Percentiles rank a stretch among this genome's conserved stretches.
These are phyloP conservation scores for Opeltia flavorubescens DNA, from an alignment of 495 filamentous ascomycete species.

Conservation along the genomic window DNA sequence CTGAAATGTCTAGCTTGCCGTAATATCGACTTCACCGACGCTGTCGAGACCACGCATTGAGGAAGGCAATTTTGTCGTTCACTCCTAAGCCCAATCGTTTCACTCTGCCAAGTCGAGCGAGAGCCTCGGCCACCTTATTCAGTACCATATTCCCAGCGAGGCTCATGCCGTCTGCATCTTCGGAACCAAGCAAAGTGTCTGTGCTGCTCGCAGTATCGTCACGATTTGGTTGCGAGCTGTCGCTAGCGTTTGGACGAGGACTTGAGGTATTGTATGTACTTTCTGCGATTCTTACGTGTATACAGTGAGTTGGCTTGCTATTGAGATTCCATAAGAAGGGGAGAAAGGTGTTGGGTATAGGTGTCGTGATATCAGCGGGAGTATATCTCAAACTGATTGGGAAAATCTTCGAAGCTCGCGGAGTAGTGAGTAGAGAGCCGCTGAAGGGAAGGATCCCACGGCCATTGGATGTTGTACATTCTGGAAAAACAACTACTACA, in stretches of 20 bases:
- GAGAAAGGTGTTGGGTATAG: constrained; percentile 55
- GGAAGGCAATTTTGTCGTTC: constrained; percentile 69
- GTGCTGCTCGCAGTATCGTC: constrained; percentile 22
- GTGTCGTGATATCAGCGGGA: constrained; percentile 78
- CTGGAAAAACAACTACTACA: constrained; percentile 74
- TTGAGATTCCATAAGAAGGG: constrained; percentile 74
- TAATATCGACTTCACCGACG: constrained; percentile 10
- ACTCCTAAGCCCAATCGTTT: constrained; percentile 78
- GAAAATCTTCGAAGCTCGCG: constrained; percentile 58
- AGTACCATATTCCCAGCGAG: constrained; percentile 46
- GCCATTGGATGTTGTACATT: constrained; percentile 88
- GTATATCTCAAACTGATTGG: constrained; percentile 82
- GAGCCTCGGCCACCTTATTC: constrained; percentile 64
- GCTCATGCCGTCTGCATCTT: constrained; percentile 27
- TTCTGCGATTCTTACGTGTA: constrained; percentile 79
- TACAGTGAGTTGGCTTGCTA: constrained; percentile 73
- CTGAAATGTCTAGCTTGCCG: too few relatives aligned
- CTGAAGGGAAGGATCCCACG: constrained; percentile 77
- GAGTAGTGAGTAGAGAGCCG: constrained; percentile 51
- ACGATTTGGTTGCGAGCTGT: constrained; percentile 32
- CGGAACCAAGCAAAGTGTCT: constrained; percentile 23
- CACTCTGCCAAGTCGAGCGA: constrained; percentile 82
- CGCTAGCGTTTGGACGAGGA: constrained; percentile 21
- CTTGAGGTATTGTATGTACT: constrained; percentile 33
- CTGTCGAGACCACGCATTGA: constrained; percentile 46